Percentiles rank a stretch among this genome's conserved stretches.
These are phyloP conservation scores for Pseudogymnoascus sp. DNA, from an alignment of 2,329 filamentous ascomycete species.

Conservation along the genomic window DNA sequence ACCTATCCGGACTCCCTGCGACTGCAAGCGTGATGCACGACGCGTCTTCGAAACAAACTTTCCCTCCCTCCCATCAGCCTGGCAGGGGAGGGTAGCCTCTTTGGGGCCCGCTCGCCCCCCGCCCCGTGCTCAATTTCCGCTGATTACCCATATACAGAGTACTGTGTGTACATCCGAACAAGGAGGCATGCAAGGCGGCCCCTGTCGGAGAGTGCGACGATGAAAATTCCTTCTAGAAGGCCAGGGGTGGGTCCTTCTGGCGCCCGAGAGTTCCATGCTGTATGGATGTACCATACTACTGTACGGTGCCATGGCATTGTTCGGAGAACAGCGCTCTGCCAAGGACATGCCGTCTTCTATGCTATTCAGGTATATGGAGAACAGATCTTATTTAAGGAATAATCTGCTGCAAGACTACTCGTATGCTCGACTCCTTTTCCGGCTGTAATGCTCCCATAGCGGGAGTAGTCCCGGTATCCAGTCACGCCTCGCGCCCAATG, in stretches of 20 bases:
- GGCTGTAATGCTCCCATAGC: not conserved
- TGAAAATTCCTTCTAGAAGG: constrained; percentile 2
- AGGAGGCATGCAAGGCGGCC: constrained; percentile 1
- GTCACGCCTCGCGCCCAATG: constrained; percentile 16
- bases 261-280: not conserved
- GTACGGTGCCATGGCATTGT: not conserved
- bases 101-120: constrained; percentile 1
- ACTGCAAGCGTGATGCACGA: not conserved
- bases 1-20: not conserved
- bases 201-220: not conserved
- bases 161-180: not conserved
- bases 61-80: constrained; percentile 1
- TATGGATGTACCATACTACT: not conserved
- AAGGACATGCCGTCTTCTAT: not conserved
- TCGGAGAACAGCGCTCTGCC: not conserved
- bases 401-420: constrained; percentile 1
- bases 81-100: not conserved
- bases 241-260: constrained; percentile 6
- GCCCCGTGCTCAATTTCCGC: constrained; percentile 7
- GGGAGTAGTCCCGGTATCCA: not conserved
- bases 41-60: constrained; percentile 8
- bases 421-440: constrained; percentile 8
- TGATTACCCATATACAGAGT: not conserved
- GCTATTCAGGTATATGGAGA: not conserved
- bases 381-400: constrained; percentile 3